Conservation (phyloP, 495 filamentous ascomycete genomes). For the Trichoderma gamsii region DNA sequence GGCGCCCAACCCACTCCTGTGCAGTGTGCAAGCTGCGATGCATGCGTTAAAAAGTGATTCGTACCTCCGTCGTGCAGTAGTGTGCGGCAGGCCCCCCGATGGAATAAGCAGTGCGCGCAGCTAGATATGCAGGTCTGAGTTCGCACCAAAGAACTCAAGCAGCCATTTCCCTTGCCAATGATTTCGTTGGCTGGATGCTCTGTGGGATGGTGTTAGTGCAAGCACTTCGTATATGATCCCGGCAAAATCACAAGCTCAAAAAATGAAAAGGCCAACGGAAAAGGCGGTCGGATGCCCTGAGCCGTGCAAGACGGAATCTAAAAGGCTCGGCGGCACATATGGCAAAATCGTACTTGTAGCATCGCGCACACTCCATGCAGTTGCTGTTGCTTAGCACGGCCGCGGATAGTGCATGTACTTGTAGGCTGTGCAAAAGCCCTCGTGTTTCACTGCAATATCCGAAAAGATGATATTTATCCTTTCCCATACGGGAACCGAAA, state of each 20-base stretch:
- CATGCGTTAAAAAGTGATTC: conserved; percentile 1
- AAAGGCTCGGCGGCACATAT: too few species aligned
- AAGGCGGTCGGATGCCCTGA: background rate
- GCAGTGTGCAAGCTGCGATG: background rate
- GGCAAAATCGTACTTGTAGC: too few species aligned
- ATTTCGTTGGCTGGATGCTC: background rate
- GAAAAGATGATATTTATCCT: background rate
- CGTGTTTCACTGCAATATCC: background rate
- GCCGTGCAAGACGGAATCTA: background rate
- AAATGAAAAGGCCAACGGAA: background rate
- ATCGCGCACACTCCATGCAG: too few species aligned
- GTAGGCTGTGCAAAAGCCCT: background rate
- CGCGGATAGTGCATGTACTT: too few species aligned
- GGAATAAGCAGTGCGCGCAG: conserved; percentile 4
- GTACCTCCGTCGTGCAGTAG: conserved; percentile 2
- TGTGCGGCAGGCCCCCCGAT: background rate
- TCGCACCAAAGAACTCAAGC: background rate
- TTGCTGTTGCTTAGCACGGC: too few species aligned
- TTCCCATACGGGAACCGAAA: background rate
- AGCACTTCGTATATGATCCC: background rate
- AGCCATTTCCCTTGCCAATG: background rate
- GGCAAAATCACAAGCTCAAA: background rate
- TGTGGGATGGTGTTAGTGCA: background rate
- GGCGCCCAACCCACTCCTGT: background rate
- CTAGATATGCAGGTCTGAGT: background rate